phyloP scores from a whole-genome alignment of 352 stramenopile species.

The Globisporangium heterothallicum region DNA sequence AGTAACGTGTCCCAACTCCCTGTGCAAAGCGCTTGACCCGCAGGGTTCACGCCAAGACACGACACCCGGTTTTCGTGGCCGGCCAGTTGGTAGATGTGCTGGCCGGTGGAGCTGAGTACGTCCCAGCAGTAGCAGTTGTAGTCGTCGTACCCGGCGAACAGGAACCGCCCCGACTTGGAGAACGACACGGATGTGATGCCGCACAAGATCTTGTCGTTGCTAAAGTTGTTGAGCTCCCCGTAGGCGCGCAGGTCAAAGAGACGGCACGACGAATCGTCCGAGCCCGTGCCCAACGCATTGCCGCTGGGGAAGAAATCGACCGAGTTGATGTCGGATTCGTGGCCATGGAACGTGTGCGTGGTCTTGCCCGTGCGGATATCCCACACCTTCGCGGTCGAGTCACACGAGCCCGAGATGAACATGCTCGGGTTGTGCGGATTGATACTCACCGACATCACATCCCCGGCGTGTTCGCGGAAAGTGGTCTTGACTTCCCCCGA shows the following conservation, averaged over 20 bases:
- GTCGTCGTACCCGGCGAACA: conserved; percentile 98
- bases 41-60: conserved; percentile 94
- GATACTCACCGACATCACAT: conserved; percentile 97
- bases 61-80: conserved; percentile 97
- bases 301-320: conserved; percentile 97
- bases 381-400: conserved; percentile 97
- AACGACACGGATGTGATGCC: conserved; percentile 97
- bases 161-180: conserved; percentile 91
- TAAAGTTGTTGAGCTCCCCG: conserved; percentile 96
- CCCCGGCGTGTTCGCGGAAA: conserved; percentile 96
- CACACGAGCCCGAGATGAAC: conserved; percentile 97
- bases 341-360: conserved; percentile 95
- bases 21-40: conserved; percentile 95
- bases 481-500: conserved; percentile 90
- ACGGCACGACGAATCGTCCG: conserved; percentile 95
- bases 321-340: conserved; percentile 99
- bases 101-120: conserved; percentile 84
- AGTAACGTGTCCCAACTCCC: conserved; percentile 98
- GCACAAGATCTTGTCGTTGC: conserved; percentile 94
- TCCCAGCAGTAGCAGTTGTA: conserved; percentile 98
- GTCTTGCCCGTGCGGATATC: conserved; percentile 95
- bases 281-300: conserved; percentile 93
- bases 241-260: conserved; percentile 97
- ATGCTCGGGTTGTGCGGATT: conserved; percentile 94
- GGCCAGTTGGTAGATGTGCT: conserved; percentile 89